Conservation (phyloP, 2,329 filamentous ascomycete genomes). For the Trichoderma harzianum region DNA sequence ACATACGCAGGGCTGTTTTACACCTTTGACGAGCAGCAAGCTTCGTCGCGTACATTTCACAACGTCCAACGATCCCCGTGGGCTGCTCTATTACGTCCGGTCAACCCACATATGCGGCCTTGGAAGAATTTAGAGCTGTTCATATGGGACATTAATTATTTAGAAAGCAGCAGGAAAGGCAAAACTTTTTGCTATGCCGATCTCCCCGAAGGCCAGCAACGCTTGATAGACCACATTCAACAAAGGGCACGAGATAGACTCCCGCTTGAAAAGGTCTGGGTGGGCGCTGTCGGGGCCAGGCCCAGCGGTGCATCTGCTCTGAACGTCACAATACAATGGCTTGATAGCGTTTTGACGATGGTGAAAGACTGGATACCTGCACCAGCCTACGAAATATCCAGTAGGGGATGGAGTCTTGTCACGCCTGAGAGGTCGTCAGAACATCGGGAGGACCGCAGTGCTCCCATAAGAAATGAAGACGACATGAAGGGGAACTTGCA, state of each 20-base stretch:
- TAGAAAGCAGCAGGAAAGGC: conserved; percentile 24
- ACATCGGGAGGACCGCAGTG: background rate
- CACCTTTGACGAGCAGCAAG: conserved; percentile 41
- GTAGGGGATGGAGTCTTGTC: conserved; percentile 40
- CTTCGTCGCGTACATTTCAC: conserved; percentile 22
- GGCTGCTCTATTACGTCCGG: conserved; percentile 47
- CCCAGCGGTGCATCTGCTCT: conserved; percentile 32
- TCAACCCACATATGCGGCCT: conserved; percentile 33
- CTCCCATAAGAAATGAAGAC: conserved; percentile 4
- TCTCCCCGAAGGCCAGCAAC: conserved; percentile 45
- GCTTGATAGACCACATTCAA: conserved; percentile 39
- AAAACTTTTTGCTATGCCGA: conserved; percentile 29
- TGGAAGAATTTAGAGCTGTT: conserved; percentile 45
- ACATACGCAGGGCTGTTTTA: conserved; percentile 47
- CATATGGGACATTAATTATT: conserved; percentile 49
- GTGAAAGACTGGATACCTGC: conserved; percentile 38
- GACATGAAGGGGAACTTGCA: conserved; percentile 23
- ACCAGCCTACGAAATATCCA: conserved; percentile 25
- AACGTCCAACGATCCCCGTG: conserved; percentile 44
- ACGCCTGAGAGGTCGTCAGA: conserved; percentile 11
- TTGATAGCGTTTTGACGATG: conserved; percentile 34
- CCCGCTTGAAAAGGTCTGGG: conserved; percentile 44
- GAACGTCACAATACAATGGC: conserved; percentile 41
- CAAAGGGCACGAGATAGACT: conserved; percentile 28
- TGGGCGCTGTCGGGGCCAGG: conserved; percentile 35